These are phyloP conservation scores for Rhododendron ovatum DNA, from an alignment of 148 eudicot species.

Conservation along the genomic window DNA sequence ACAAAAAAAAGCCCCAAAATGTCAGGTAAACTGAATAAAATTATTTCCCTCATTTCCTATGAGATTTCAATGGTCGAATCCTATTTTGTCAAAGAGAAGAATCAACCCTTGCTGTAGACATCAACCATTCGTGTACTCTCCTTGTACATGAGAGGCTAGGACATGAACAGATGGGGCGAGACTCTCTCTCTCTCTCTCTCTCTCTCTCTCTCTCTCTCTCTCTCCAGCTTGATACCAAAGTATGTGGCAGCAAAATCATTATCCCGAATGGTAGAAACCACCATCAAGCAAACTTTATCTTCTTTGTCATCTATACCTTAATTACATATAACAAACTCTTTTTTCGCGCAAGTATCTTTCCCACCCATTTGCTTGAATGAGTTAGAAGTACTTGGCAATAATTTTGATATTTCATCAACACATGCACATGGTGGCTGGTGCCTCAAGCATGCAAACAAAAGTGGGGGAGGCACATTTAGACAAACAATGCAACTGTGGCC, in stretches of 20 bases:
- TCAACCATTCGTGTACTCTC: not conserved
- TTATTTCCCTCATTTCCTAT: not conserved
- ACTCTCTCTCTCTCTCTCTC: not conserved
- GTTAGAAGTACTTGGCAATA: constrained; percentile 13
- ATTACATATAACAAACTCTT: not conserved
- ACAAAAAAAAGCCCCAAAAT: not conserved
- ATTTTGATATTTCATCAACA: constrained; percentile 1
- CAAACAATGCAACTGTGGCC: constrained; percentile 12
- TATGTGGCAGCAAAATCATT: constrained; percentile 16
- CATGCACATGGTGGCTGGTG: constrained; percentile 2
- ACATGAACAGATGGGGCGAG: not conserved
- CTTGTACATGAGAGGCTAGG: not conserved
- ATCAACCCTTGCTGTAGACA: not conserved
- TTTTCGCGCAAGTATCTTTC: constrained; percentile 18
- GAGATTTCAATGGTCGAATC: not conserved
- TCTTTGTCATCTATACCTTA: constrained; percentile 10
- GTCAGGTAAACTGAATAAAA: not conserved
- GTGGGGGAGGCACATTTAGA: constrained; percentile 8
- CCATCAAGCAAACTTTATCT: constrained; percentile 22
- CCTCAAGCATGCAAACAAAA: constrained; percentile 16
- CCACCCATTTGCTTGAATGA: constrained; percentile 3
- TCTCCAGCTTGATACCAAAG: not conserved
- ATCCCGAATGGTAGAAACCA: constrained; percentile 15
- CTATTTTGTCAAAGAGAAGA: not conserved
- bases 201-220: not conserved